Percentiles rank a stretch among this genome's conserved stretches.
phyloP scores from a whole-genome alignment of 345 rosid species.

The Pseudoturritis turrita region DNA sequence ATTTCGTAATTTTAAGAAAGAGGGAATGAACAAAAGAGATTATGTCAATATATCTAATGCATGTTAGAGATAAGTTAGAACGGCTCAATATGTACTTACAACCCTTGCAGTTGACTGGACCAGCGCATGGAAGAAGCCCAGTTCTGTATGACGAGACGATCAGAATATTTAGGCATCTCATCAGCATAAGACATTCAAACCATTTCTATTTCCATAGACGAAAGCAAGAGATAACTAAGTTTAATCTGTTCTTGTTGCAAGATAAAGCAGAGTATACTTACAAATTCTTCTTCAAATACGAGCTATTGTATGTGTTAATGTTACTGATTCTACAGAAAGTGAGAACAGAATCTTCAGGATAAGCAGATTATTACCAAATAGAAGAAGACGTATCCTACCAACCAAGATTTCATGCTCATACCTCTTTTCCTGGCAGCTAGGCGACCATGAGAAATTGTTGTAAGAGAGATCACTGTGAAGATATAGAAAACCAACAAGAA shows the following conservation, averaged over 20 bases:
- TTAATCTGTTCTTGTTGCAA: background rate
- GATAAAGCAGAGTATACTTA: background rate
- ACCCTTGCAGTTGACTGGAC: background rate
- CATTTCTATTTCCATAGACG: background rate
- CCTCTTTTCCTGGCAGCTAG: conserved; percentile 8
- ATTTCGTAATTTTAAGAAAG: background rate
- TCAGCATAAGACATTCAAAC: background rate
- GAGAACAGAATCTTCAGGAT: background rate
- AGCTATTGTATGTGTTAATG: conserved; percentile 24
- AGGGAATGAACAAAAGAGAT: background rate
- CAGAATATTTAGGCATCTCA: background rate
- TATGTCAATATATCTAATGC: background rate
- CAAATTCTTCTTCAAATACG: conserved; percentile 5
- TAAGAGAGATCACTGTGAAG: conserved; percentile 28
- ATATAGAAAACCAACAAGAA: background rate
- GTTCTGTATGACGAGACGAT: background rate
- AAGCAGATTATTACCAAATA: background rate
- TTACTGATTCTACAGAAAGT: conserved; percentile 16
- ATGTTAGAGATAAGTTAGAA: background rate
- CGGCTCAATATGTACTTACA: background rate
- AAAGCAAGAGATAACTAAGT: background rate
- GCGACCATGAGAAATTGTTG: conserved; percentile 21
- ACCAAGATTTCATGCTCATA: background rate
- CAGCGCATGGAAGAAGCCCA: conserved; percentile 9
- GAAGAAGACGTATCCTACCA: background rate